Conservation (phyloP, 345 rosid species). For the Arabidopsis thaliana region DNA sequence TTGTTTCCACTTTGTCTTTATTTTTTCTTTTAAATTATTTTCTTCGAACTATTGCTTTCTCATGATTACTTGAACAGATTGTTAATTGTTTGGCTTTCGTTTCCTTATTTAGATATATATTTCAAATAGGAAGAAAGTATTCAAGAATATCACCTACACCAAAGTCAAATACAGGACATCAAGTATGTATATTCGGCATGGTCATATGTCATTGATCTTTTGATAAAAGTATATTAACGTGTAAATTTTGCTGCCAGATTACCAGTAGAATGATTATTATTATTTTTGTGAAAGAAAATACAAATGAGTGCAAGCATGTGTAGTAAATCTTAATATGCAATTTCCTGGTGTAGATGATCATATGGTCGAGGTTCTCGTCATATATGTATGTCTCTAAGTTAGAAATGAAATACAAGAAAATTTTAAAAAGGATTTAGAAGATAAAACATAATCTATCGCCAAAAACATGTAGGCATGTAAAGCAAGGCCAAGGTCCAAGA, state of each 20-base stretch:
- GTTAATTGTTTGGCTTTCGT: neutral
- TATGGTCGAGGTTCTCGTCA: no score
- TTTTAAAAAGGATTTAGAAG: no score
- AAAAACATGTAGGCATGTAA: neutral
- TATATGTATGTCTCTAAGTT: no score
- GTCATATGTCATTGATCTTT: neutral
- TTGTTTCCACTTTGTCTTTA: neutral
- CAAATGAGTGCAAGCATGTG: neutral
- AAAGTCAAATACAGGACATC: neutral
- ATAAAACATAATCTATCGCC: neutral
- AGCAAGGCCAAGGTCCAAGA: neutral
- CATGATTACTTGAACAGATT: neutral
- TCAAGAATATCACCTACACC: neutral
- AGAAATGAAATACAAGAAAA: no score
- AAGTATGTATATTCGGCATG: neutral
- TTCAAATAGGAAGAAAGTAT: neutral
- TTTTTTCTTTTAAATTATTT: no score
- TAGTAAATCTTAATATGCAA: no score
- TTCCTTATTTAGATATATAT: neutral
- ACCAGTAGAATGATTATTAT: neutral
- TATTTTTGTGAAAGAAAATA: neutral
- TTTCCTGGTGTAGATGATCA: no score
- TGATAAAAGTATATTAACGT: neutral
- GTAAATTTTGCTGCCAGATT: neutral
- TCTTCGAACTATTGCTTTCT: neutral